Percentiles rank a stretch among this genome's conserved stretches.
These are phyloP conservation scores for Phytophthora agathidicida DNA, from an alignment of 352 stramenopile species.

Conservation along the genomic window DNA sequence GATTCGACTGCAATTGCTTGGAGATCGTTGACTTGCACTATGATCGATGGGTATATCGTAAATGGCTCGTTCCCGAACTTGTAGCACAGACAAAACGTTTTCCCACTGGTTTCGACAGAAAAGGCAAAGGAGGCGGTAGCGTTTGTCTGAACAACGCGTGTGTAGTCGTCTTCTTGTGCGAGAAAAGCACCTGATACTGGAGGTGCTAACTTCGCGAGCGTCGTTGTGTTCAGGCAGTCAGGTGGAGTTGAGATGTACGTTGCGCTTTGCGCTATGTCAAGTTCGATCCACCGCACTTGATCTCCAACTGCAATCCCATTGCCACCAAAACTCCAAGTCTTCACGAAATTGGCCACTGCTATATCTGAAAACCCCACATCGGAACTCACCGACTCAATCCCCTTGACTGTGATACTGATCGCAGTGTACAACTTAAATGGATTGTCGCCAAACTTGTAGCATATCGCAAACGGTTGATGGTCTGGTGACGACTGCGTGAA, in stretches of 20 bases:
- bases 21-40: slow-evolving; percentile 58
- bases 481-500: slow-evolving; percentile 56
- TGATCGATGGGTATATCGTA: slow-evolving; percentile 49
- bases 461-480: slow-evolving; percentile 50
- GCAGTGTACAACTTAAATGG: slow-evolving; percentile 66
- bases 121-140: slow-evolving; percentile 40
- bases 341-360: slow-evolving; percentile 57
- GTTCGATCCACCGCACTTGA: slow-evolving; percentile 62
- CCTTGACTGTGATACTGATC: slow-evolving; percentile 60
- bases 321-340: slow-evolving; percentile 58
- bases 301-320: slow-evolving; percentile 47
- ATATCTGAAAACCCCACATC: slow-evolving; percentile 39
- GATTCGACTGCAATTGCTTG: slow-evolving; percentile 26
- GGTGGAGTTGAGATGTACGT: slow-evolving; percentile 16
- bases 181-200: slow-evolving; percentile 16
- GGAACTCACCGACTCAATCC: slow-evolving; percentile 40
- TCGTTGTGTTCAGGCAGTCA: slow-evolving; percentile 48
- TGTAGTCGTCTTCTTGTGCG: slow-evolving; percentile 52
- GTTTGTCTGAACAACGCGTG: slow-evolving; percentile 30
- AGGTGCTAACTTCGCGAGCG: slow-evolving; percentile 38
- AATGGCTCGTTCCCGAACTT: slow-evolving; percentile 75
- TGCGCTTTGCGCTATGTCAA: slow-evolving; percentile 38
- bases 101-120: slow-evolving; percentile 43
- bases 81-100: slow-evolving; percentile 68
- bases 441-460: slow-evolving; percentile 77